phyloP scores from a whole-genome alignment of 2,329 filamentous ascomycete species.

The Trichoderma sp. region DNA sequence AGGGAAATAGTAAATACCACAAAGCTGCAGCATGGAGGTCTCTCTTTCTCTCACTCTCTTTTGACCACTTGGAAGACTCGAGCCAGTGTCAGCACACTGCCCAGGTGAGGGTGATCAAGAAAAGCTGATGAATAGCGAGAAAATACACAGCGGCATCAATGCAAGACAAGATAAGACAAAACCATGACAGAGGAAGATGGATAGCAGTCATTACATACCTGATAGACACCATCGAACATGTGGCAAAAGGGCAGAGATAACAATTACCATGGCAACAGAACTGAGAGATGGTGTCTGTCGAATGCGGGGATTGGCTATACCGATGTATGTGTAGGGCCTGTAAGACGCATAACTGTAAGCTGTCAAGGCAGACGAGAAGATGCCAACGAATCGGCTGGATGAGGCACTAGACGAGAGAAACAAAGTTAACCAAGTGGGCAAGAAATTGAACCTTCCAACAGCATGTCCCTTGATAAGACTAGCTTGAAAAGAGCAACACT shows the following conservation, averaged over 20 bases:
- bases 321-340: not conserved
- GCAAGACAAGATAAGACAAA: not conserved
- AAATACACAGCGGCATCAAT: not conserved
- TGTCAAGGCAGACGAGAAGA: not conserved
- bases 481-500: constrained; percentile 5
- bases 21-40: not conserved
- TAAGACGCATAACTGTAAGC: constrained; percentile 11
- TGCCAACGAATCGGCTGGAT: constrained; percentile 6
- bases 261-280: not conserved
- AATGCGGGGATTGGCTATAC: constrained; percentile 20
- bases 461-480: constrained; percentile 17
- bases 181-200: not conserved
- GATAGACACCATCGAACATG: not conserved
- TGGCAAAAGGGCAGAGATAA: not conserved
- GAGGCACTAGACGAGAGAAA: not conserved
- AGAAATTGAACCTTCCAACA: not conserved
- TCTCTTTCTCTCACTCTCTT: not conserved
- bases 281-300: constrained; percentile 9
- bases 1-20: not conserved
- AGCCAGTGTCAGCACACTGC: not conserved
- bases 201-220: not conserved
- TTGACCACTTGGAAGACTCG: not conserved
- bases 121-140: not conserved
- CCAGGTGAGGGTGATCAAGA: not conserved
- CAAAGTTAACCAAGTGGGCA: constrained; percentile 2